Base-by-base conservation (phyloP, 1,284 basidiomycete genomes). In the Rhodotorula sp. region DNA sequence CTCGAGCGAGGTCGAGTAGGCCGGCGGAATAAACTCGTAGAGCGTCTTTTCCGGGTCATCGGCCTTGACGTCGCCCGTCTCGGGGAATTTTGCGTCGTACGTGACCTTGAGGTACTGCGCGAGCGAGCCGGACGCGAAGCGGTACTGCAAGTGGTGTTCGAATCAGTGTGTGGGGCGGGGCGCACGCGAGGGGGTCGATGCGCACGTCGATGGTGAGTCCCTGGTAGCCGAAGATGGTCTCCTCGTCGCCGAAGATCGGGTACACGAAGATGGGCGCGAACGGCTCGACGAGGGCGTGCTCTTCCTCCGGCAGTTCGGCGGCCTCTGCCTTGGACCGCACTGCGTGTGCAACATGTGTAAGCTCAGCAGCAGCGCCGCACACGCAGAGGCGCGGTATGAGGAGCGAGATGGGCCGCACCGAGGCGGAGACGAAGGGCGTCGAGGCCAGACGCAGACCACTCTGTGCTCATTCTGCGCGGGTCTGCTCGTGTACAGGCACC, bases 221-320 rank as follows among this genome's bases (percentile, higher is more conserved):
- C 73, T 88, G 86, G 83, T 97, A 99, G 5, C 96, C 96, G 81
- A 96, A 99, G 77, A 99, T 90, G 82, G 90, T 95, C 84, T 99
- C 94, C 67, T 96, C 91, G 79, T 97, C 92, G 64, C 96, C 96
- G 80, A 90, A 98, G 81, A 97, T 94, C 37, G 80, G 80, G 66
- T 81, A 81, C 36, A 80, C 79, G 67, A 81, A 81, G 19, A 71
- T 64, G 9, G 80, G 80, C 27, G 71, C 60, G 70, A 80, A 81
- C 34, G 71, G 60, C 32, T 70, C 55, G 39, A 78, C 69, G 3
- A 75, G 53, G 7, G 46, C n/a, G 21, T 67, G 53, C 34, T 77
- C 76, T n/a, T 75, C 72, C 29, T 73, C 65, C 27, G 36, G 9
- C 22, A 71, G 53, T 51, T 44, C 37, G 0, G 51, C 68, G 3